phyloP scores from a whole-genome alignment of 441 rosid genomes.

The Raphanus hybrid region DNA sequence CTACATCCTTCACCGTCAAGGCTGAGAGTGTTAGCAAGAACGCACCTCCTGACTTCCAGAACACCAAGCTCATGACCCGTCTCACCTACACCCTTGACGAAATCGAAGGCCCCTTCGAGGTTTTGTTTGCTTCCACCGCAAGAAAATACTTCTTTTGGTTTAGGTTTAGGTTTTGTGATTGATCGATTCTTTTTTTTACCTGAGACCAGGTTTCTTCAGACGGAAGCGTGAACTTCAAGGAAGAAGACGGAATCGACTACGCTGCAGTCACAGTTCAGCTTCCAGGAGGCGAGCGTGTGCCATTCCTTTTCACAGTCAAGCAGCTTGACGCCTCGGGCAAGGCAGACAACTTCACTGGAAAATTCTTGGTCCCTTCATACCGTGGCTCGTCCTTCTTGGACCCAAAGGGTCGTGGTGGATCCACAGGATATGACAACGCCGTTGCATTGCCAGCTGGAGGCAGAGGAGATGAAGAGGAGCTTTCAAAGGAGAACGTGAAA shows the following conservation, averaged over 20 bases:
- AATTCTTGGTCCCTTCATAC: slow-evolving; percentile 82
- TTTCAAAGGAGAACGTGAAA: slow-evolving; percentile 77
- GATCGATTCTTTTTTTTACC: slow-evolving; percentile 44
- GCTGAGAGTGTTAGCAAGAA: slow-evolving; percentile 79
- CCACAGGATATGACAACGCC: slow-evolving; percentile 86
- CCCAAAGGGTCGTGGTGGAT: slow-evolving; percentile 96
- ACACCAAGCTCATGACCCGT: slow-evolving; percentile 92
- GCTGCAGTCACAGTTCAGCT: slow-evolving; percentile 92
- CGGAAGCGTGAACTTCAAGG: slow-evolving; percentile 69
- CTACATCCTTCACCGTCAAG: slow-evolving; percentile 91
- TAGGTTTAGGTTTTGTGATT: slow-evolving; percentile 27
- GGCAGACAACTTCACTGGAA: slow-evolving; percentile 73
- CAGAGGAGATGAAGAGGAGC: slow-evolving; percentile 92
- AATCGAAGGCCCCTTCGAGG: slow-evolving; percentile 89
- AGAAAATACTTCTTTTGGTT: slow-evolving; percentile 2
- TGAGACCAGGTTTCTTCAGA: slow-evolving; percentile 52
- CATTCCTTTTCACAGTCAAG: slow-evolving; percentile 89
- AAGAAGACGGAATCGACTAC: slow-evolving; percentile 87
- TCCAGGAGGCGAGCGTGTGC: slow-evolving; percentile 91
- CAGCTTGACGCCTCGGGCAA: slow-evolving; percentile 83
- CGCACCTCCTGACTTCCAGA: slow-evolving; percentile 82
- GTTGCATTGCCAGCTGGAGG: slow-evolving; percentile 94
- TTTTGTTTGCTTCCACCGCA: slow-evolving; percentile 16
- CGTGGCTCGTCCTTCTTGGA: slow-evolving; percentile 92
- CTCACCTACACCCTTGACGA: slow-evolving; percentile 92